A percentile compares a stretch with the other conserved stretches of the same genome.
Evolutionary conservation across 148 eudicot genomes (phyloP).

Genomic region (Chenopodium formosanum): DNA sequence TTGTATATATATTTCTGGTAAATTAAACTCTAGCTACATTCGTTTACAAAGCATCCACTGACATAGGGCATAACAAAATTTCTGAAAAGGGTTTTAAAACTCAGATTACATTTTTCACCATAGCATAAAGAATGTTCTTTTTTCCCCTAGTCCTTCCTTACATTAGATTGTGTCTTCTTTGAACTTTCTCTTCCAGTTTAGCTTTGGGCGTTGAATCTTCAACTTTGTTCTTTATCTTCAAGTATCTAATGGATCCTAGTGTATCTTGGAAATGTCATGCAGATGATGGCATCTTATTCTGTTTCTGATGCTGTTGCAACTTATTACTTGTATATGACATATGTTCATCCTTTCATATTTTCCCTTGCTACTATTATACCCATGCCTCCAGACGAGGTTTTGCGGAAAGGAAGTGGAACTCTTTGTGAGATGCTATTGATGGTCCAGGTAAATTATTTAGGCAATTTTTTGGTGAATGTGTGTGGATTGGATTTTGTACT

Average conservation of each 20-base stretch:
- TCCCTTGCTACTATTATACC: constrained; percentile 98
- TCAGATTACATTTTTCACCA: background rate
- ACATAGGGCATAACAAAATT: background rate
- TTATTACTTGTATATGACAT: constrained; percentile 96
- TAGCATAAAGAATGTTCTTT: background rate
- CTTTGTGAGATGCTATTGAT: constrained; percentile 99
- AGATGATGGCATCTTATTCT: constrained; percentile 99
- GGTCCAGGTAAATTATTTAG: constrained; percentile 75
- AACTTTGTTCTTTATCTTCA: constrained; percentile 2
- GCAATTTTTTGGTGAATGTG: background rate
- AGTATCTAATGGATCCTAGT: constrained; percentile 22
- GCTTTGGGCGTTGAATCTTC: background rate
- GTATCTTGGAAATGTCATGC: constrained; percentile 30
- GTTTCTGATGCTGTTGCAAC: constrained; percentile 99
- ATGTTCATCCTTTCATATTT: constrained; percentile 97
- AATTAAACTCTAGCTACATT: background rate
- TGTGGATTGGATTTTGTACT: background rate
- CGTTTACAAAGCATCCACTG: background rate
- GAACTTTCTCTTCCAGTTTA: background rate
- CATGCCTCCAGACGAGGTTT: constrained; percentile 99
- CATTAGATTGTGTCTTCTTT: no score
- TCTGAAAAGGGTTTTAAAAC: background rate
- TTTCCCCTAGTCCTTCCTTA: background rate
- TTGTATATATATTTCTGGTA: background rate
- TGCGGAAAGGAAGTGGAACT: constrained; percentile 99